Conservation (phyloP, 2,329 filamentous ascomycete genomes). For the Trichophyton equinum region DNA sequence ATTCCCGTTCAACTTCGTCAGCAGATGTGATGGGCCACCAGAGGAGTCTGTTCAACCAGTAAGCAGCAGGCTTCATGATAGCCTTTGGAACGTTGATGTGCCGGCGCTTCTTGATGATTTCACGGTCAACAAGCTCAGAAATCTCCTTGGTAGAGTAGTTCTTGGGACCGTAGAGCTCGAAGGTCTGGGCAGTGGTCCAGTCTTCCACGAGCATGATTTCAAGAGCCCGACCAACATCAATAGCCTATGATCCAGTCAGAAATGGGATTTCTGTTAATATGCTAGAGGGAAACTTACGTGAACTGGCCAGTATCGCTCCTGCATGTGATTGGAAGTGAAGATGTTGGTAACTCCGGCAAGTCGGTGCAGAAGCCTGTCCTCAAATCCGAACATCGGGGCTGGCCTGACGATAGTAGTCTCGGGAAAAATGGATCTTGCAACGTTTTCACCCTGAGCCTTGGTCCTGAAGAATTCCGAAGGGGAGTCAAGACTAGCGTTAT, state of each 20-base stretch:
- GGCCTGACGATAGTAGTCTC: constrained; percentile 95
- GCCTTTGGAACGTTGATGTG: constrained; percentile 84
- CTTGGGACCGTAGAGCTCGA: constrained; percentile 85
- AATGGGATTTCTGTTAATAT: not conserved
- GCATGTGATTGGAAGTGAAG: constrained; percentile 85
- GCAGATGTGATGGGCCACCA: constrained; percentile 81
- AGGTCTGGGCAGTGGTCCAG: constrained; percentile 78
- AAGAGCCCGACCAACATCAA: constrained; percentile 79
- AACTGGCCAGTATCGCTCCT: constrained; percentile 80
- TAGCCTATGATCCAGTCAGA: constrained; percentile 43
- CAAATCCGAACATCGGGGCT: constrained; percentile 85
- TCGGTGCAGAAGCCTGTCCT: constrained; percentile 80
- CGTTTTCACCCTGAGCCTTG: constrained; percentile 73
- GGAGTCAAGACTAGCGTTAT: constrained; percentile 73
- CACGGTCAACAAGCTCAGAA: constrained; percentile 72
- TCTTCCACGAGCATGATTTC: constrained; percentile 88
- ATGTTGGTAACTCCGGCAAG: constrained; percentile 70
- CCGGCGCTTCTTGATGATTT: constrained; percentile 79
- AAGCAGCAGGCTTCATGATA: constrained; percentile 61
- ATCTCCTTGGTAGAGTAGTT: constrained; percentile 85
- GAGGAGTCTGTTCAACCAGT: constrained; percentile 63
- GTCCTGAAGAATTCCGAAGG: constrained; percentile 80
- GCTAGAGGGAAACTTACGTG: constrained; percentile 49
- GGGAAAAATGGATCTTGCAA: constrained; percentile 79
- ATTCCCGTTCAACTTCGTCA: constrained; percentile 83